Base-by-base conservation (phyloP, 2,329 filamentous ascomycete genomes). In the Talaromyces sp. region DNA sequence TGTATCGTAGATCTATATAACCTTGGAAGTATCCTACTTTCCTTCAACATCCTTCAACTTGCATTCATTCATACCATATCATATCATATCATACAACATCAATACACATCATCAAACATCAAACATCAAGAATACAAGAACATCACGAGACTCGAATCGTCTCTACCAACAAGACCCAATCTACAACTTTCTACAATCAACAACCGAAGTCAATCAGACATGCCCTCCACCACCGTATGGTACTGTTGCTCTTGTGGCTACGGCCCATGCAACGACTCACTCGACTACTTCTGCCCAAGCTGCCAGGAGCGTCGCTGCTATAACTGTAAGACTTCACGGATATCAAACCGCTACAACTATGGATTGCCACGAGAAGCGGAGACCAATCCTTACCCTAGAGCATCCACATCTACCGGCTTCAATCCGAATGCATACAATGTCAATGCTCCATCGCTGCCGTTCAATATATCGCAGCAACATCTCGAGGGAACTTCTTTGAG, bases 211-310 rank as follows among this genome's bases (percentile, higher is more conserved):
- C 56, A 59, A 59, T 59, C 11, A 33, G 25, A 47, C 61, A 66
- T 66, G 65, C 65, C 65, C 19, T 22, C 22, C 17, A 33, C 37
- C 15, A 25, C 67, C 13, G 60, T 73, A 27, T 78, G 76, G 76
- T 73, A 73, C 64, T 78, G 76, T 67, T 77, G 75, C 57, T 50
- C 67, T 5, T 78, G 76, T 68, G 61, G 64, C 37, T 73, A 72
- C 58, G 76, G 76, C 31, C 76, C 76, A 63, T 72, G 73, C 70
- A 69, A 70, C 49, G 50, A 68, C 3, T 64, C 49, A 7, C 67
- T 72, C 54, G 69, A 75, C 68, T 60, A 65, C 31, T 43, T 68
- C 52, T 77, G 75, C 63, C 68, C 73, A 33, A 64, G 68, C 60
- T 78, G 76, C 61, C 65, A 68, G 19, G 41, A 1, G 7, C 9